Percentiles rank a stretch among this genome's conserved stretches.
Conservation (phyloP, 2,329 filamentous ascomycete genomes). For the Alternaria gaisen region DNA sequence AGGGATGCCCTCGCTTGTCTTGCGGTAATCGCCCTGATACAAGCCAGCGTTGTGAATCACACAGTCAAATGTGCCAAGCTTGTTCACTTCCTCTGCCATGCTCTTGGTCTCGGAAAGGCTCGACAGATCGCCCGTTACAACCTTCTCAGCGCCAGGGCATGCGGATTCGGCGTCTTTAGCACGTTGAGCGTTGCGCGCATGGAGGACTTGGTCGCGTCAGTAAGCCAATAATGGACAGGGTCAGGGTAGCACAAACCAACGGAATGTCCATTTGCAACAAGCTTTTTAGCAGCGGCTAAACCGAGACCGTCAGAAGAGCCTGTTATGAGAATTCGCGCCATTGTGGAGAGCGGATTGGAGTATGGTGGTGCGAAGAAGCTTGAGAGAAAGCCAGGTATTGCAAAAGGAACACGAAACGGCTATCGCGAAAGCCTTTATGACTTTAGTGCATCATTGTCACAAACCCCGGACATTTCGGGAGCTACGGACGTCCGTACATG, state of each 20-base stretch:
- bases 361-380: background rate
- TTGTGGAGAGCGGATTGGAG: slow-evolving; percentile 22
- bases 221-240: too few species aligned
- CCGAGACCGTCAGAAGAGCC: slow-evolving; percentile 68
- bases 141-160: slow-evolving; percentile 60
- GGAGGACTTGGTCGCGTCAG: slow-evolving; percentile 51
- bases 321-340: slow-evolving; percentile 63
- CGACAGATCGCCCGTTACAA: slow-evolving; percentile 64
- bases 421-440: background rate
- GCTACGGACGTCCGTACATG: background rate
- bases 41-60: slow-evolving; percentile 68
- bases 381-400: background rate
- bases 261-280: slow-evolving; percentile 62
- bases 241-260: slow-evolving; percentile 41
- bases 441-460: background rate
- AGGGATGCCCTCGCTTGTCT: slow-evolving; percentile 59
- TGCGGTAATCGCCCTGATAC: slow-evolving; percentile 54
- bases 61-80: slow-evolving; percentile 61
- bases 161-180: slow-evolving; percentile 59
- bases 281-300: slow-evolving; percentile 59
- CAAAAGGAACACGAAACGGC: background rate
- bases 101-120: slow-evolving; percentile 61
- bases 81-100: slow-evolving; percentile 62
- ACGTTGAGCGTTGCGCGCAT: slow-evolving; percentile 65
- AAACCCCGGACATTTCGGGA: background rate